Conservation (phyloP, 305 asterid genomes). For the Solanum hybrid region DNA sequence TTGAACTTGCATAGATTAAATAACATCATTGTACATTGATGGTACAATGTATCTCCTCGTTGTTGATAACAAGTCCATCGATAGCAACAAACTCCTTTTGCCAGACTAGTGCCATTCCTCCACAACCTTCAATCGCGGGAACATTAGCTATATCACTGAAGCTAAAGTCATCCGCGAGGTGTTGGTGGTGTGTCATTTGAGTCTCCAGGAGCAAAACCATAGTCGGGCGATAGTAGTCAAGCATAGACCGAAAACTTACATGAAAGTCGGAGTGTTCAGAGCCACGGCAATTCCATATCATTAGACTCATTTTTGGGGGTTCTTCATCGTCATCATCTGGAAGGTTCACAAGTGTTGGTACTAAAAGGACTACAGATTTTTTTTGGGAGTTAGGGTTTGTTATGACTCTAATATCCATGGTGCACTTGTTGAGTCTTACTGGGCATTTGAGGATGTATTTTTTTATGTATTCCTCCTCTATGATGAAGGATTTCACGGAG, state of each 20-base stretch:
- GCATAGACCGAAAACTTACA: neutral
- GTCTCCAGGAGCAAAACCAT: neutral
- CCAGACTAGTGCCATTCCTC: neutral
- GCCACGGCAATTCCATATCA: neutral
- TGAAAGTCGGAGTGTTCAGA: neutral
- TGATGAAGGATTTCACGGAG: neutral
- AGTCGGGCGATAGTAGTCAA: neutral
- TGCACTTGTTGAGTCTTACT: neutral
- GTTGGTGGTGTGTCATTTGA: neutral
- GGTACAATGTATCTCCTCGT: neutral
- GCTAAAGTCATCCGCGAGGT: neutral
- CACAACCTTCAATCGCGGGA: neutral
- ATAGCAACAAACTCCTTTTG: neutral
- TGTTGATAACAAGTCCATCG: neutral
- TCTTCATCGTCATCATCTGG: neutral
- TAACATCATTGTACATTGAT: neutral
- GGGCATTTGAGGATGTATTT: neutral
- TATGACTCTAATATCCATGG: neutral
- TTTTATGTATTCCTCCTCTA: neutral
- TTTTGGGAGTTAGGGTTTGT: neutral
- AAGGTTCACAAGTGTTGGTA: neutral
- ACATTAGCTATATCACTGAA: neutral
- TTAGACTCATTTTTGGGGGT: neutral
- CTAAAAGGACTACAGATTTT: neutral
- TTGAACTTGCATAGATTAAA: neutral